Percentiles rank a stretch among this genome's conserved stretches.
Conservation (phyloP, 148 eudicot species). For the Amaranthus hypochondriacus region DNA sequence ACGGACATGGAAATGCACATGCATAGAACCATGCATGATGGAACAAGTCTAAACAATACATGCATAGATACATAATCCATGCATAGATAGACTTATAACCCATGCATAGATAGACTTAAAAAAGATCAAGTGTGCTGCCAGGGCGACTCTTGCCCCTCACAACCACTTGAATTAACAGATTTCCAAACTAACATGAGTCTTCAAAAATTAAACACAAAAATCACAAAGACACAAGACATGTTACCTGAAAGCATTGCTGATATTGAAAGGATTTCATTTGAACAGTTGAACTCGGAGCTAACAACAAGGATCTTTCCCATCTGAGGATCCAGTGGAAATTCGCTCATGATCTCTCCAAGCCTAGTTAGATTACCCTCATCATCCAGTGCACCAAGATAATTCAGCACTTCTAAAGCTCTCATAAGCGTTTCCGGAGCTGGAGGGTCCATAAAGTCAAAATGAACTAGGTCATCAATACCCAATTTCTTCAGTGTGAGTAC, state of each 20-base stretch:
- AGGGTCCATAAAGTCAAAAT: constrained; percentile 95
- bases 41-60: constrained; percentile 1
- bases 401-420: constrained; percentile 80
- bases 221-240: neutral
- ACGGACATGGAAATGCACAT: constrained; percentile 35
- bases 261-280: constrained; percentile 78
- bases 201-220: neutral
- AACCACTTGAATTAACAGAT: constrained; percentile 15
- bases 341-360: constrained; percentile 80
- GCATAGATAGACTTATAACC: neutral
- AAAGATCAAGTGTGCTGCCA: constrained; percentile 18
- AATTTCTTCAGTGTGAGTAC: constrained; percentile 80
- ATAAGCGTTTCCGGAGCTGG: constrained; percentile 91
- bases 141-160: constrained; percentile 18
- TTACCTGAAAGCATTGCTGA: constrained; percentile 94
- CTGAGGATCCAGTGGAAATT: constrained; percentile 82
- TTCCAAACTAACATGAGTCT: constrained; percentile 16
- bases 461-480: constrained; percentile 90
- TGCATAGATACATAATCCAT: constrained; percentile 9
- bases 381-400: constrained; percentile 81
- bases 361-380: constrained; percentile 83
- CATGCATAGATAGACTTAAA: constrained; percentile 13
- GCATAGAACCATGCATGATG: neutral
- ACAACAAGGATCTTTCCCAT: constrained; percentile 87
- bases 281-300: constrained; percentile 72